Evolutionary conservation across 805 yeast species (phyloP).

Genomic region (Yarrowia sp.): DNA sequence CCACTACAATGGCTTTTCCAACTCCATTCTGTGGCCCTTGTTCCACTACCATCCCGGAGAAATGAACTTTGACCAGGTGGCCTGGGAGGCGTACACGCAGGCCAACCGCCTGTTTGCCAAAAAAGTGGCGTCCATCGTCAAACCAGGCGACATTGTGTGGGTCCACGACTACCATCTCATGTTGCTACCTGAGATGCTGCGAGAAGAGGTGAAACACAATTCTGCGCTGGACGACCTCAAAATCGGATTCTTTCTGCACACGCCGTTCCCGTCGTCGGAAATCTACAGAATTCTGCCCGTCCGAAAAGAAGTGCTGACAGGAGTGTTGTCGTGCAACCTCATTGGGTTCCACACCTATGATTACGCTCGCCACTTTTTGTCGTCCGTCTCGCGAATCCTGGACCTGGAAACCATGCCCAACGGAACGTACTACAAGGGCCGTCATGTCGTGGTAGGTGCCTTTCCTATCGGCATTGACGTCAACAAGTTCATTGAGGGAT

Average conservation of each 20-base stretch:
- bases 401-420: conserved; percentile 83
- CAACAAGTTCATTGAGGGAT: conserved; percentile 79
- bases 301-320: conserved; percentile 82
- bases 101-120: conserved; percentile 83
- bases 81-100: conserved; percentile 96
- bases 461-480: conserved; percentile 99
- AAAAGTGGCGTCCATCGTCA: conserved; percentile 62
- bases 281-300: conserved; percentile 95
- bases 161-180: conserved; percentile 96
- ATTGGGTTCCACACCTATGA: conserved; percentile 99
- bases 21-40: conserved; percentile 94
- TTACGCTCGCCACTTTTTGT: conserved; percentile 91
- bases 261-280: conserved; percentile 97
- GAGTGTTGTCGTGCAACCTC: conserved; percentile 89
- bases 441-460: conserved; percentile 85
- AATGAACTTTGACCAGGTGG: conserved; percentile 94
- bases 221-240: conserved; percentile 53
- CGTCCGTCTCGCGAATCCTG: conserved; percentile 81
- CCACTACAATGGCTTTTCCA: conserved; percentile 94
- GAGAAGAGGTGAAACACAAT: conserved; percentile 48
- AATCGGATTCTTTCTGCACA: conserved; percentile 91
- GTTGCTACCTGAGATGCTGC: conserved; percentile 86
- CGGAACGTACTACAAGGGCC: conserved; percentile 74
- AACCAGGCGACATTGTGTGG: conserved; percentile 90
- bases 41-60: conserved; percentile 99